Conservation (phyloP, 257 asterid species). For the Gentiana macrophylla region DNA sequence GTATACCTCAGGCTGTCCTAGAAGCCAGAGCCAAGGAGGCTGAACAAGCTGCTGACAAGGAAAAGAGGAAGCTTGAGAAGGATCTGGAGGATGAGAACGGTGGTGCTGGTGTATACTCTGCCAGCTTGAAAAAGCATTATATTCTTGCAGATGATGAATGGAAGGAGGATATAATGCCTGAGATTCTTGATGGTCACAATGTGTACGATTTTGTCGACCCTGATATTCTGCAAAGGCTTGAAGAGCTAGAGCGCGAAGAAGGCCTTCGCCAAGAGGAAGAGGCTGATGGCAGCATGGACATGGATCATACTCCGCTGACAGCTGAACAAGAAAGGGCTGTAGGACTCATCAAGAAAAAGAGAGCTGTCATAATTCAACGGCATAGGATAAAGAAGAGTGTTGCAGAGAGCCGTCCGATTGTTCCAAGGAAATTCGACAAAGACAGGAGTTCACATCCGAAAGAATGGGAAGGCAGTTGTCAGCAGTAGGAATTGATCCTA, state of each 20-base stretch:
- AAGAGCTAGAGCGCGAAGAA: slow-evolving; percentile 89
- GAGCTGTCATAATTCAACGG: slow-evolving; percentile 60
- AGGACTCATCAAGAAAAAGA: slow-evolving; percentile 68
- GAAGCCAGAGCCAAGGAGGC: slow-evolving; percentile 62
- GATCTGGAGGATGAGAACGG: slow-evolving; percentile 95
- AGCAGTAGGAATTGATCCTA: slow-evolving; percentile 64
- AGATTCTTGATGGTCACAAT: slow-evolving; percentile 89
- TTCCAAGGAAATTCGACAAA: slow-evolving; percentile 80
- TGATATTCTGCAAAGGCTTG: slow-evolving; percentile 74
- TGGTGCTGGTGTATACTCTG: slow-evolving; percentile 99
- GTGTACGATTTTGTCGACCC: slow-evolving; percentile 89
- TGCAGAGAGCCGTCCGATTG: slow-evolving; percentile 73
- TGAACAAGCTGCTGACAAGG: slow-evolving; percentile 44
- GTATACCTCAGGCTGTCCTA: slow-evolving; percentile 81
- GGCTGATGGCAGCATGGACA: slow-evolving; percentile 63
- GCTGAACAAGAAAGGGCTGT: slow-evolving; percentile 65
- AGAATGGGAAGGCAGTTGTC: slow-evolving; percentile 92
- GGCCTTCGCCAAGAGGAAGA: slow-evolving; percentile 65
- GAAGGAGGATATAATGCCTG: slow-evolving; percentile 85
- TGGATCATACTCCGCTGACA: slow-evolving; percentile 74
- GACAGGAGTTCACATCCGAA: slow-evolving; percentile 47
- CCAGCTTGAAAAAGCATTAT: slow-evolving; percentile 75
- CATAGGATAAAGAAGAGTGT: slow-evolving; percentile 86
- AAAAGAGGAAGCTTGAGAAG: slow-evolving; percentile 65
- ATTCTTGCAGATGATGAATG: slow-evolving; percentile 77